A percentile compares a stretch with the other conserved stretches of the same genome.
These are phyloP conservation scores for button mushroom (Agaricus bisporus) DNA, from an alignment of 768 basidiomycete species.

Conservation along the genomic window DNA sequence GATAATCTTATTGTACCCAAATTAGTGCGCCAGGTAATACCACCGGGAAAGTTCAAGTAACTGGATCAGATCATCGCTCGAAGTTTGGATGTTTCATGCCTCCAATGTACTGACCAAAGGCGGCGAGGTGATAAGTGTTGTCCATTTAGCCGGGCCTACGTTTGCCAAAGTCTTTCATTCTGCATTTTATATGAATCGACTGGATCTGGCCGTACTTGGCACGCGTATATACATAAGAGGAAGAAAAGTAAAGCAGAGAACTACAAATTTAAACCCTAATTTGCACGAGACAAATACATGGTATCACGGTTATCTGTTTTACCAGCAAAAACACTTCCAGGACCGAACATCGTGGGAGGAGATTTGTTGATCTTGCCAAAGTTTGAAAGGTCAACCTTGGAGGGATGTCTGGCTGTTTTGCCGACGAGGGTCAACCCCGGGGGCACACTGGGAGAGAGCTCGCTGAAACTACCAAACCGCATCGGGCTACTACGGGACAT, in stretches of 20 bases:
- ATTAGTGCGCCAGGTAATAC: not conserved
- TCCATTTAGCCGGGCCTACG: not conserved
- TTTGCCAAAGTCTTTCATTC: not conserved
- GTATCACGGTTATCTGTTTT: conserved; percentile 71
- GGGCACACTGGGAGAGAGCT: conserved; percentile 50
- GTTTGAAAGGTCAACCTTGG: conserved; percentile 80
- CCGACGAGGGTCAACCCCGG: conserved; percentile 88
- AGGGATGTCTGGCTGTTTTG: conserved; percentile 45
- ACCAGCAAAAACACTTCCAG: conserved; percentile 75
- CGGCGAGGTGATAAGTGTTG: too few relatives aligned
- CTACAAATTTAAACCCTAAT: conserved; percentile 77
- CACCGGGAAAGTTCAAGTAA: not conserved
- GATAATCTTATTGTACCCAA: not conserved
- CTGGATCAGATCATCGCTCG: not conserved
- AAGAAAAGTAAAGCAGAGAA: too few relatives aligned
- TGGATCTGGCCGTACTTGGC: too few relatives aligned
- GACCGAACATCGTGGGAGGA: conserved; percentile 71
- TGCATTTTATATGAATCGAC: too few relatives aligned
- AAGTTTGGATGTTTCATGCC: not conserved
- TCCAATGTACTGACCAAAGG: conserved; percentile 7
- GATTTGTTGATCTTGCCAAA: conserved; percentile 81
- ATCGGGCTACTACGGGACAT: conserved; percentile 91
- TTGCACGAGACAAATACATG: conserved; percentile 54
- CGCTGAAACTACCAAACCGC: conserved; percentile 69
- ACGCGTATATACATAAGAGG: too few relatives aligned